These are phyloP conservation scores for Wallacemonas sp. DNA, from an alignment of 208 protist species.

Conservation along the genomic window DNA sequence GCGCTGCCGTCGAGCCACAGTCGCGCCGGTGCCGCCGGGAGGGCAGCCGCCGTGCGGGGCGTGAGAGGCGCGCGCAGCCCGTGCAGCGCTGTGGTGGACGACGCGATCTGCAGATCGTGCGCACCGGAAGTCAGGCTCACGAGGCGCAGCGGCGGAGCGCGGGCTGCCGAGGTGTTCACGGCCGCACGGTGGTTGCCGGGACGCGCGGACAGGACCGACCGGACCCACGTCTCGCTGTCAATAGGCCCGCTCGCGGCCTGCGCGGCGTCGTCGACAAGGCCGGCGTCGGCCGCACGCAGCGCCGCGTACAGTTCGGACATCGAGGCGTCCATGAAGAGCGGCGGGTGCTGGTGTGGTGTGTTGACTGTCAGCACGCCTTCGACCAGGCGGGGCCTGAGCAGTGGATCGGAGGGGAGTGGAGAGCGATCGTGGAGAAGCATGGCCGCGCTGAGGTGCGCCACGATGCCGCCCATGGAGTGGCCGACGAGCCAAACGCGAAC, in stretches of 20 bases:
- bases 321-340: conserved; percentile 44
- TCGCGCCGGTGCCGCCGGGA: not conserved
- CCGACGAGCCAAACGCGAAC: conserved; percentile 43
- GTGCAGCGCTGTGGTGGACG: conserved; percentile 21
- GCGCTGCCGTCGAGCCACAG: conserved; percentile 23
- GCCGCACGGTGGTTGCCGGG: too few relatives aligned
- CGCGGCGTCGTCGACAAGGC: not conserved
- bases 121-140: conserved; percentile 47
- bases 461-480: conserved; percentile 65
- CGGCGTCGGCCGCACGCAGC: conserved; percentile 12
- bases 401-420: not conserved
- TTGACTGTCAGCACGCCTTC: conserved; percentile 55
- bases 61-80: not conserved
- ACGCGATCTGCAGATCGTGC: conserved; percentile 50
- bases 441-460: conserved; percentile 37
- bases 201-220: not conserved
- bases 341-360: conserved; percentile 38
- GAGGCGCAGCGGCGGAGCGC: too few relatives aligned
- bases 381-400: conserved; percentile 11
- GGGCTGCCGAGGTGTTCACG: too few relatives aligned
- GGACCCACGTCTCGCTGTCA: conserved; percentile 1
- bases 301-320: conserved; percentile 42
- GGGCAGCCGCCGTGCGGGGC: too few relatives aligned
- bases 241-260: not conserved
- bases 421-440: conserved; percentile 15